Base-by-base conservation (phyloP, 805 yeast species). In the Torulaspora indica region DNA sequence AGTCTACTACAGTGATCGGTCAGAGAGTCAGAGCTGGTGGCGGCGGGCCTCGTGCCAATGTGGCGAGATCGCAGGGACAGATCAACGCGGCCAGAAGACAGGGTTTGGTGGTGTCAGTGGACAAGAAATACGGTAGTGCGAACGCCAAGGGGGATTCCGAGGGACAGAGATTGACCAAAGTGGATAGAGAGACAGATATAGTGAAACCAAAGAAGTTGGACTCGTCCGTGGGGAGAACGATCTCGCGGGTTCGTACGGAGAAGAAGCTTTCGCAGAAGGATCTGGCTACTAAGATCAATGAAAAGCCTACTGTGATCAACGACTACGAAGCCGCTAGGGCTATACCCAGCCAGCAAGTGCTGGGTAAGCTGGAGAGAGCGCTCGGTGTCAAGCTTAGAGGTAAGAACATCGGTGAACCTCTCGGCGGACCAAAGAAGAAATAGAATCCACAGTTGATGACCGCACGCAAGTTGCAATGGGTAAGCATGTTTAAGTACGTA, bases 241-340 rank as follows among this genome's bases (percentile, higher is more conserved):
- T 93, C 55, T 76, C 81, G 41, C 75, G 81, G 64, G 96, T 85
- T 29, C 82, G 98, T 73, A 82, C 80, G 59, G 96, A 86, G 47
- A 88, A 89, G 75, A 78, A 79, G 60, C 65, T 90, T 64, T 83
- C 97, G 8, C 98, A 93, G 70, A 93, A 93, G 76, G 98, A 93
- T 58, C 77, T 93, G 60, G 98, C 98, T 58, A 88, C 96, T 45
- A 85, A 84, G 67, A 78, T 91, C 62, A 91, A 90, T 66, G 98
- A 93, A 72, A 93, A 93, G 74, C 96, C 97, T 49, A 88, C 82
- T 55, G 85, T 93, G 49, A 81, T 93, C 62, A 90, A 88, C 69
- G 98, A 93, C 63, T 93, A 93, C 69, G 98, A 93, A 73, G 86
- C 95, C 45, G 97, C 96, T 47, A 81, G 95, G 64, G 98, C 96